phyloP scores from a whole-genome alignment of 73 alveolate species.

The Paramecium pentaurelia region DNA sequence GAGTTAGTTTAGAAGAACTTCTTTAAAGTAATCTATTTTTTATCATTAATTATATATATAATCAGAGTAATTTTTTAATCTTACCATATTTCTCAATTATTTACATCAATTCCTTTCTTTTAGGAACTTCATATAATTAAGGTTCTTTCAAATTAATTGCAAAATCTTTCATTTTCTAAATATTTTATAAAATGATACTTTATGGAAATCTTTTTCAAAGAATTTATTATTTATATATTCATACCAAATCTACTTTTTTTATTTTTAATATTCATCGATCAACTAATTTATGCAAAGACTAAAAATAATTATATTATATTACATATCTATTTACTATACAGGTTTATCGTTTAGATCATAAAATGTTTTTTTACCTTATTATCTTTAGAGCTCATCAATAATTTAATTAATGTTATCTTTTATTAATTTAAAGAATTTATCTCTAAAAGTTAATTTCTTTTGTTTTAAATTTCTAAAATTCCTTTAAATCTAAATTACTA shows the following conservation, averaged over 20 bases:
- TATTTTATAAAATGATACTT: background rate
- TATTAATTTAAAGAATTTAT: background rate
- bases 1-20: background rate
- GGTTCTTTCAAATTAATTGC: conserved; percentile 17
- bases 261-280: background rate
- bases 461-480: background rate
- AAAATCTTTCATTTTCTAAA: conserved; percentile 6
- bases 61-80: conserved; percentile 23
- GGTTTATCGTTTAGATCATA: background rate
- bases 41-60: background rate
- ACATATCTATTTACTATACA: background rate
- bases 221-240: background rate
- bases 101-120: background rate
- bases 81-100: conserved; percentile 3
- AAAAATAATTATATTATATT: background rate
- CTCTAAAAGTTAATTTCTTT: background rate
- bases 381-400: background rate
- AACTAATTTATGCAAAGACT: background rate
- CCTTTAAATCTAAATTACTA: background rate
- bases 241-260: background rate
- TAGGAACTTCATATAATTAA: background rate
- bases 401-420: background rate
- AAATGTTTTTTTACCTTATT: background rate
- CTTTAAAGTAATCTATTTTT: background rate
- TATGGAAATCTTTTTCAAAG: conserved; percentile 6